phyloP scores from a whole-genome alignment of 2,329 filamentous ascomycete species.

The Rosellinia necatrix region DNA sequence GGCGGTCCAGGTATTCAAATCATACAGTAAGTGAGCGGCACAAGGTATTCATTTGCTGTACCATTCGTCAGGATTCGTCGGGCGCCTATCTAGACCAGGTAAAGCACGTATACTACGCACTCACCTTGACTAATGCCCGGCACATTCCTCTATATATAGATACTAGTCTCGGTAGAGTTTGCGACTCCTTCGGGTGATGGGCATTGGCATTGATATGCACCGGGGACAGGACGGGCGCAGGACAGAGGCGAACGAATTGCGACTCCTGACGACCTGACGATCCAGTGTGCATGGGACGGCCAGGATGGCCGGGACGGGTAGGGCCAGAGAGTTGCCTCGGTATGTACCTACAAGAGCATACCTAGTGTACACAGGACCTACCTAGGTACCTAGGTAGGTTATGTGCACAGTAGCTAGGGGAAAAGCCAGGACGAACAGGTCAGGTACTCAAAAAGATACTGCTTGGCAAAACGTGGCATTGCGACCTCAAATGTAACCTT shows the following conservation, averaged over 20 bases:
- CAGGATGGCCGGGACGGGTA: too few species aligned
- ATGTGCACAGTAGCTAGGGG: not conserved
- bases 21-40: not conserved
- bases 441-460: not conserved
- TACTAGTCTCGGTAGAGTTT: not conserved
- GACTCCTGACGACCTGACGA: too few species aligned
- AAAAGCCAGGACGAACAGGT: not conserved
- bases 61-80: not conserved
- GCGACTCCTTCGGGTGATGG: not conserved
- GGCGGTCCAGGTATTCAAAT: not conserved
- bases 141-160: not conserved
- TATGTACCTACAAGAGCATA: too few species aligned
- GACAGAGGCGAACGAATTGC: not conserved
- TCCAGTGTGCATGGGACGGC: too few species aligned
- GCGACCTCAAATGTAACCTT: slow-evolving; percentile 10
- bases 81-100: not conserved
- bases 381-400: not conserved
- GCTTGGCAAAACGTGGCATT: slow-evolving; percentile 19
- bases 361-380: too few species aligned
- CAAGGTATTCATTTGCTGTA: not conserved
- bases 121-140: not conserved
- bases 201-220: not conserved
- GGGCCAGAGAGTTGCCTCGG: too few species aligned
- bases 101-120: too few species aligned
- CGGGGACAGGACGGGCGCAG: not conserved